Percentiles rank a stretch among this genome's conserved stretches.
Evolutionary conservation across 2,329 filamentous ascomycete species (phyloP).

Genomic region (Cadophora sp.): DNA sequence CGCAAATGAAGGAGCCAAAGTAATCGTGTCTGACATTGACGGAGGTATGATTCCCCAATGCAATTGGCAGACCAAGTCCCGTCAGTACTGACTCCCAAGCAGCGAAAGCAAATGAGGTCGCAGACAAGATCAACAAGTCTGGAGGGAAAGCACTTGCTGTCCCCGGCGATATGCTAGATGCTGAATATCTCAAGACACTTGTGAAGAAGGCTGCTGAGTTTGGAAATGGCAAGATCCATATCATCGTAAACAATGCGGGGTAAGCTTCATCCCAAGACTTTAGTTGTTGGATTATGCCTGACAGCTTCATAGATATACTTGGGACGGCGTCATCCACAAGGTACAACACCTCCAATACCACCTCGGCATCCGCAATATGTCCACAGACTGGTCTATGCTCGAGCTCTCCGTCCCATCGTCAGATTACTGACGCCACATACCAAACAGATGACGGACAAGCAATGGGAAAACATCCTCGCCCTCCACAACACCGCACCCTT

Average conservation of each 20-base stretch:
- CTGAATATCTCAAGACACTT: slow-evolving; percentile 73
- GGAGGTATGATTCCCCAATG: slow-evolving; percentile 54
- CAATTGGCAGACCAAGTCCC: slow-evolving; percentile 19
- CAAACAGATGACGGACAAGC: slow-evolving; percentile 77
- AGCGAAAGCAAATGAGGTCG: slow-evolving; percentile 75
- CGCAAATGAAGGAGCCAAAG: slow-evolving; percentile 86
- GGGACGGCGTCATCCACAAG: slow-evolving; percentile 93
- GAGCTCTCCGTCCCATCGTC: slow-evolving; percentile 22
- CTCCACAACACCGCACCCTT: slow-evolving; percentile 88
- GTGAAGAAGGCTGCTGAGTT: slow-evolving; percentile 79
- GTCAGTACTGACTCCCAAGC: slow-evolving; percentile 30
- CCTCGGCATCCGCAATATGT: slow-evolving; percentile 24
- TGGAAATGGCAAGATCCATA: slow-evolving; percentile 85
- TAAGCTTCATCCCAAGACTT: slow-evolving; percentile 6
- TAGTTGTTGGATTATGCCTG: not conserved
- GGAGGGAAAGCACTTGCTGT: slow-evolving; percentile 75
- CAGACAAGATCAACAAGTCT: slow-evolving; percentile 69
- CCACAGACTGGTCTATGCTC: slow-evolving; percentile 25
- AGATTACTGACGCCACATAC: not conserved
- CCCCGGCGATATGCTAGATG: slow-evolving; percentile 77
- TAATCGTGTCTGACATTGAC: slow-evolving; percentile 86
- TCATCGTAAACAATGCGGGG: slow-evolving; percentile 90
- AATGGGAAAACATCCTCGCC: slow-evolving; percentile 88
- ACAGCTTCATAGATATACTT: slow-evolving; percentile 65
- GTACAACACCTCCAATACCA: slow-evolving; percentile 43